A percentile compares a stretch with the other conserved stretches of the same genome.
These are phyloP conservation scores for Aspergillus spinulosporus DNA, from an alignment of 2,329 filamentous ascomycete species.

Conservation along the genomic window DNA sequence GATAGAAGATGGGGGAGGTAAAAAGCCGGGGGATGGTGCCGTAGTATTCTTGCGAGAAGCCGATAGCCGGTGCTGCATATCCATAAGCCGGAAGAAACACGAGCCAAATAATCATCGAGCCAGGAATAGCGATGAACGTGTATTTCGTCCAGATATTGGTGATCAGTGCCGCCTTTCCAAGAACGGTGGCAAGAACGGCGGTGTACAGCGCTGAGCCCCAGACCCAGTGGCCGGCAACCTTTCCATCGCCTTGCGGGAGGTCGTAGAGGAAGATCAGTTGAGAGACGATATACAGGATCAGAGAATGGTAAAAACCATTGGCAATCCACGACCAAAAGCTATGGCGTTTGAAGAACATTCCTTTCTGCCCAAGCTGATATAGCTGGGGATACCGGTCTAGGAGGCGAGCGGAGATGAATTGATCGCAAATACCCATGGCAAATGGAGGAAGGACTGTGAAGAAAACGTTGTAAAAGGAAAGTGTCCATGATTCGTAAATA, in stretches of 20 bases:
- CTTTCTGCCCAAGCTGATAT: conserved; percentile 89
- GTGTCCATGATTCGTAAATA: conserved; percentile 98
- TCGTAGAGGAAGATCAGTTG: conserved; percentile 81
- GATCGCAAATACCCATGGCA: conserved; percentile 93
- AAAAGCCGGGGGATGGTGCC: conserved; percentile 82
- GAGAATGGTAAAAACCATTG: conserved; percentile 93
- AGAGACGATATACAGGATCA: conserved; percentile 84
- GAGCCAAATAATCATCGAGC: conserved; percentile 89
- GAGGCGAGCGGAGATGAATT: conserved; percentile 91
- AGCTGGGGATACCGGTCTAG: conserved; percentile 95
- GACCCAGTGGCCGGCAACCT: conserved; percentile 89
- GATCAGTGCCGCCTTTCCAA: conserved; percentile 90
- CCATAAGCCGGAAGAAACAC: conserved; percentile 86
- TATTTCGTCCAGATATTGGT: conserved; percentile 99
- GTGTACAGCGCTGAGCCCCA: conserved; percentile 97
- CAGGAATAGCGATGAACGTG: conserved; percentile 90
- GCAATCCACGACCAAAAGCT: conserved; percentile 91
- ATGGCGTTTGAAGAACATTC: conserved; percentile 88
- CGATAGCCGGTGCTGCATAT: conserved; percentile 76
- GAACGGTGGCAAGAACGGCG: conserved; percentile 85
- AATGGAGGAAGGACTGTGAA: conserved; percentile 94
- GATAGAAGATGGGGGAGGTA: conserved; percentile 81
- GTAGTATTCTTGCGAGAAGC: conserved; percentile 79
- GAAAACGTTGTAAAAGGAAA: conserved; percentile 99
- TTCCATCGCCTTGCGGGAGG: conserved; percentile 74